Evolutionary conservation across 208 protist species (phyloP), one percentile per base, ranked within the genome.

Genomic region (Crithidia expoeki): DNA sequence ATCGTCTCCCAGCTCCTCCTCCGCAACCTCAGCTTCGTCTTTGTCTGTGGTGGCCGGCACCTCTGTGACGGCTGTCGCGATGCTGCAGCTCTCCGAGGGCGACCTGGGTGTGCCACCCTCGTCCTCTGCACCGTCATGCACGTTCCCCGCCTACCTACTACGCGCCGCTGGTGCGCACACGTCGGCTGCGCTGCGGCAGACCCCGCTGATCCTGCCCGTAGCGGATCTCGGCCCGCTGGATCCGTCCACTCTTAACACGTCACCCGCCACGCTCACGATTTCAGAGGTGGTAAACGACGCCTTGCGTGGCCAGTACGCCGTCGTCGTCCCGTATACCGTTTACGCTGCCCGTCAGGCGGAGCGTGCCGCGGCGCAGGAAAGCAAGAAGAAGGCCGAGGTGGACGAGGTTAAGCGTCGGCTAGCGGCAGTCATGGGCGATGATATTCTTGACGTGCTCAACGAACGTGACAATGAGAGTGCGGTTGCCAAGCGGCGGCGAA

Each of bases 101-200:
- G 73, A 80, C 66, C 51, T 88, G 47, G 83, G 73, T 50, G 53
- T 83, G 27, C 49, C 69, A 28, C 33, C 68, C n/a, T 25, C 68
- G 32, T 55, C 79, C 47, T 27, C 57, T 36, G 27, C 40, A 19
- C 16, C 12, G n/a, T 40, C 68, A 11, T 30, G 60, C 3, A 59
- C 76, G 23, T 76, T 79, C 36, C 79, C 86, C 1, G 89, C 88
- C 27, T 81, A 76, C 57, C 64, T 90, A 36, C 72, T 94, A 34
- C 68, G 76, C n/a, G 74, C 72, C 4, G 71, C 67, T 10, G 74
- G 73, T 12, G 21, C 55, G 7, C 42, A 61, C 47, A 32, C 63
- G 12, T 66, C 63, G 12, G 61, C 71, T 36, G 27, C 64, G 51
- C 52, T 67, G 55, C 70, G 59, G n/a, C 68, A 70, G 60, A 66